Base-by-base conservation (phyloP, 495 filamentous ascomycete genomes). In the Chaetomium cochliodes region DNA sequence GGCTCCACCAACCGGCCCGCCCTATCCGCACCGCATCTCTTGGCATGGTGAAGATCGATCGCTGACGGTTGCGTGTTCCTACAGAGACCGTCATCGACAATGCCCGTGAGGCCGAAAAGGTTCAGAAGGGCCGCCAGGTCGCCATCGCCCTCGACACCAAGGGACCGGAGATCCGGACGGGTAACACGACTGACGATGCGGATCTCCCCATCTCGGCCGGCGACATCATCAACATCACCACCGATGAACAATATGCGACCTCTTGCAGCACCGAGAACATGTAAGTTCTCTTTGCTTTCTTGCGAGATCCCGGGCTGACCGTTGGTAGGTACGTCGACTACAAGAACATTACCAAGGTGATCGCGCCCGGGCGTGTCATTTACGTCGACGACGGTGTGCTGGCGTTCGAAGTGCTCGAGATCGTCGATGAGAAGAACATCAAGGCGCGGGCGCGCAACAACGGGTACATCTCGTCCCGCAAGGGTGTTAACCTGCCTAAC, bases 331-430 rank as follows among this genome's bases (percentile, higher is more conserved):
- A 92, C 70, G 90, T 98, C 72, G 94, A 98, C 82, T 98, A 98
- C 81, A 93, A 93, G 87, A 98, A 98, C 85, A 97, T 98, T 84
- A 97, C 94, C 80, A 96, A 93, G 80, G 93, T 98, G 72, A 98
- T 98, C 76, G 76, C 88, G 68, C 79, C 85, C n/a, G 96, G 96
- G 71, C 92, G 93, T 71, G 88, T 90, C 76, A 96, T 98, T 84
- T 98, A 96, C 80, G 96, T 98, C 67, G 94, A 98, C 72, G 94
- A 98, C 70, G 94, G 94, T 73, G 92, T 98, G 60, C 88, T 98
- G 62, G 93, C 93, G 5, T 97, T 98, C 72, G 88, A 96, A 72
- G 94, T 98, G 44, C 68, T 97, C 61, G 85, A 93, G 72, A 84
- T 98, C 69, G 84, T 90, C 63, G 90, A 98, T 68, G 90, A 91